A percentile compares a stretch with the other conserved stretches of the same genome.
Evolutionary conservation across 176 grass and related monocot genomes (phyloP).

Genomic region (Eleusine coracana): DNA sequence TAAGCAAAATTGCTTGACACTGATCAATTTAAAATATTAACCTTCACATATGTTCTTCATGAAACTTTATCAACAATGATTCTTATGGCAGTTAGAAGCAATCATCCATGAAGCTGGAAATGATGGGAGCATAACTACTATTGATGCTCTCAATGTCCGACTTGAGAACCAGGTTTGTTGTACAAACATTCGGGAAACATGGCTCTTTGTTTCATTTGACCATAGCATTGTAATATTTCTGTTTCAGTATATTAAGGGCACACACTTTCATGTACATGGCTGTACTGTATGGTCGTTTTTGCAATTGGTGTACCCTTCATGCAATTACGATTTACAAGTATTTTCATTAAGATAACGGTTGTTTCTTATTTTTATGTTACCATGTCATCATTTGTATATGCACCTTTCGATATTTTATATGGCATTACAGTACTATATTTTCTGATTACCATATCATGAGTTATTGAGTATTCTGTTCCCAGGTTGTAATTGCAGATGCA

Average conservation of each 20-base stretch:
- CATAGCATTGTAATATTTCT: not conserved
- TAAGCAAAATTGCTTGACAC: conserved; percentile 38
- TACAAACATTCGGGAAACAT: conserved; percentile 8
- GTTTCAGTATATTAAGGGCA: not conserved
- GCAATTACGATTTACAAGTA: conserved; percentile 3
- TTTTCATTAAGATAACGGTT: not conserved
- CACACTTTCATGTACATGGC: not conserved
- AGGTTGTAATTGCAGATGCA: conserved; percentile 53
- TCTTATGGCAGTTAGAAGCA: conserved; percentile 74
- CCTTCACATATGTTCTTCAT: conserved; percentile 11
- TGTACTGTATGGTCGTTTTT: not conserved
- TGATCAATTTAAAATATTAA: not conserved
- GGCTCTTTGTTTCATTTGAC: not conserved
- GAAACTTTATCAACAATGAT: not conserved
- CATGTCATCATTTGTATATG: not conserved
- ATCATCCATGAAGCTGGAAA: conserved; percentile 58
- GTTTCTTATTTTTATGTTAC: conserved; percentile 4
- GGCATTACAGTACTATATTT: not conserved
- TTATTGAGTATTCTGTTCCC: conserved; percentile 33
- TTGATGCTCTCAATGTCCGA: conserved; percentile 62
- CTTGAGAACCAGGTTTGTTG: conserved; percentile 76
- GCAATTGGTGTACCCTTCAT: conserved; percentile 3
- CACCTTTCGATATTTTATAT: conserved; percentile 7
- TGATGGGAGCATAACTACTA: conserved; percentile 68
- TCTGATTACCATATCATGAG: conserved; percentile 6